These are phyloP conservation scores for Pyrrhoderma lamaoense DNA, from an alignment of 1,284 basidiomycete genomes.

Conservation along the genomic window DNA sequence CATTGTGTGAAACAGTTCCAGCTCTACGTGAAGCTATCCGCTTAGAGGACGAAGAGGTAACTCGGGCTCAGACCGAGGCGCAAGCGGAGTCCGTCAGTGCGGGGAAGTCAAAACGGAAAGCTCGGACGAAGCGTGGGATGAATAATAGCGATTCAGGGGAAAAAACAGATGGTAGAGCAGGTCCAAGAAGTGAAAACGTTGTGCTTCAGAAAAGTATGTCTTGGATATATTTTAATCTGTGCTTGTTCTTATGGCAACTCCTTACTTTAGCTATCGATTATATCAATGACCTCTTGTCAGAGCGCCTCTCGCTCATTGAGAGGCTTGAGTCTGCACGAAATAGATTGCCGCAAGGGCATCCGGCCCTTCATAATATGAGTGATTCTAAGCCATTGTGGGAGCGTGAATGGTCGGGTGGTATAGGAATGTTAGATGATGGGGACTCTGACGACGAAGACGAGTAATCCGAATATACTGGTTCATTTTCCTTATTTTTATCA, in stretches of 20 bases:
- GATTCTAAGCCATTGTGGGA: constrained; percentile 53
- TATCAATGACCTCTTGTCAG: constrained; percentile 54
- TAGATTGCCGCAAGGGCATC: constrained; percentile 49
- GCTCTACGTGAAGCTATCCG: constrained; percentile 68
- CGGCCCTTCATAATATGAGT: constrained; percentile 31
- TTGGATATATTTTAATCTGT: constrained; percentile 12
- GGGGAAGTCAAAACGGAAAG: constrained; percentile 28
- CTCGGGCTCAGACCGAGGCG: constrained; percentile 19
- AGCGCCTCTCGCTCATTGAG: constrained; percentile 46
- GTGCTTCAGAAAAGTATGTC: constrained; percentile 75
- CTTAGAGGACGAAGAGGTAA: constrained; percentile 48
- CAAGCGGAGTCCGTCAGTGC: constrained; percentile 16
- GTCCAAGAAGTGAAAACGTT: constrained; percentile 79
- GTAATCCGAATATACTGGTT: not conserved
- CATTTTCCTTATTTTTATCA: not conserved
- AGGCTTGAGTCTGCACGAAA: constrained; percentile 55
- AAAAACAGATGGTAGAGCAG: constrained; percentile 70
- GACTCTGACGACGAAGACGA: constrained; percentile 24
- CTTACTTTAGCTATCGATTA: constrained; percentile 70
- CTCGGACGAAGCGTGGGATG: constrained; percentile 28
- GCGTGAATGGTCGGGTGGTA: constrained; percentile 69
- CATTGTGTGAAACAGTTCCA: constrained; percentile 76
- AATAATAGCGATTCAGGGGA: constrained; percentile 38
- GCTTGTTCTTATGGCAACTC: constrained; percentile 7
- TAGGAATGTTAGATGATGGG: constrained; percentile 36